These are phyloP conservation scores for Apiospora koreana DNA, from an alignment of 2,329 filamentous ascomycete species.

Conservation along the genomic window DNA sequence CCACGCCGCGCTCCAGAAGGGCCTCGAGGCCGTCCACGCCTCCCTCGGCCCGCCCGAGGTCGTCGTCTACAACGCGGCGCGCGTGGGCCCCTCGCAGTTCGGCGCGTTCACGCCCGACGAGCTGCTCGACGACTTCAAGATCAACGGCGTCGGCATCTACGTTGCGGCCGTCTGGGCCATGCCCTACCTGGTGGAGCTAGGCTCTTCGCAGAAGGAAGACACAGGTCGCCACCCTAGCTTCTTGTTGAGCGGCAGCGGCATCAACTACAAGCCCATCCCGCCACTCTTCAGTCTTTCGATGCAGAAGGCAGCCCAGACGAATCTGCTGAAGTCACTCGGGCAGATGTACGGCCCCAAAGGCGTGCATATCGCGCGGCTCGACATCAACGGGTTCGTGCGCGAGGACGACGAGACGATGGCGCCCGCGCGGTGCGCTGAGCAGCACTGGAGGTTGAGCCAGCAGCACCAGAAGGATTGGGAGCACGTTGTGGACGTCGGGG, in stretches of 20 bases:
- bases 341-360: background rate
- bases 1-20: background rate
- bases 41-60: background rate
- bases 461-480: background rate
- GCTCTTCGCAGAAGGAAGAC: background rate
- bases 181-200: background rate
- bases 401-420: background rate
- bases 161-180: background rate
- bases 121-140: background rate
- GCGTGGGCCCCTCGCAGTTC: background rate
- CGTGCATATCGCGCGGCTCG: background rate
- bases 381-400: background rate
- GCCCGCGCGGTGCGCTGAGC: background rate
- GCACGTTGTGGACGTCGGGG: background rate
- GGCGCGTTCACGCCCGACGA: background rate
- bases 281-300: background rate
- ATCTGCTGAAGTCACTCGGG: background rate
- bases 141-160: background rate
- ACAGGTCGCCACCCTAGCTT: background rate
- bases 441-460: background rate
- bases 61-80: background rate
- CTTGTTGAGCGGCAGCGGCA: conserved; percentile 2
- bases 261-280: background rate
- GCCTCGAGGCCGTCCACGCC: background rate
- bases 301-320: conserved; percentile 1